These are phyloP conservation scores for Penicillium sclerotiorum DNA, from an alignment of 2,329 filamentous ascomycete species.

Conservation along the genomic window DNA sequence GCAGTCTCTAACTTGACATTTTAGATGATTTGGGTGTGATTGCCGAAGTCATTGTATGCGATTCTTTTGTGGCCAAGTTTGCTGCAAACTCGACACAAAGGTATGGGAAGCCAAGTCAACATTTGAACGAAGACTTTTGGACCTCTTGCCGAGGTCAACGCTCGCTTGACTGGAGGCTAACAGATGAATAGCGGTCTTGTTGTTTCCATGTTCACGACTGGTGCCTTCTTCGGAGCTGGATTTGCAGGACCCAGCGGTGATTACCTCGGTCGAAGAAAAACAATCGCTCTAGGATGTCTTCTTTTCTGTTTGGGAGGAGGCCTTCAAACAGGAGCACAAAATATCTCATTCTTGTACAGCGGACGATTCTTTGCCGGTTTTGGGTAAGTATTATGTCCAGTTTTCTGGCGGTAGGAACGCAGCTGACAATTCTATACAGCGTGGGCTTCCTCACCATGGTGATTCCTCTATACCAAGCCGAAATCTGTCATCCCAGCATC, in stretches of 20 bases:
- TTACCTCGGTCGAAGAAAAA: conserved; percentile 67
- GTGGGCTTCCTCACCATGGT: conserved; percentile 66
- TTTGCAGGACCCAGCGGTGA: conserved; percentile 67
- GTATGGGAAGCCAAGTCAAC: conserved; percentile 29
- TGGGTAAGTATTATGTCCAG: conserved; percentile 29
- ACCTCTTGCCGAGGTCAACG: too few relatives aligned
- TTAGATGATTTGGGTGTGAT: conserved; percentile 61
- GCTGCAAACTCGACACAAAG: conserved; percentile 31
- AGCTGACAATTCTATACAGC: conserved; percentile 31
- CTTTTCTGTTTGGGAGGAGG: conserved; percentile 73
- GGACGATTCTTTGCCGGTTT: conserved; percentile 69
- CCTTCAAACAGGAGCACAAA: conserved; percentile 70
- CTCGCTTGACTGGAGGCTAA: too few relatives aligned
- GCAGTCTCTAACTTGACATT: conserved; percentile 1
- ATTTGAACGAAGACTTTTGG: too few relatives aligned
- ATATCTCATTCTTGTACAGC: conserved; percentile 65
- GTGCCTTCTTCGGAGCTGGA: conserved; percentile 71
- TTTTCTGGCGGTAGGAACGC: not conserved
- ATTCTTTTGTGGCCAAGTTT: conserved; percentile 39
- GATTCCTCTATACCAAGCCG: conserved; percentile 74
- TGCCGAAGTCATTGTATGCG: conserved; percentile 56
- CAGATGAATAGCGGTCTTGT: conserved; percentile 60
- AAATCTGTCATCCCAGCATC: conserved; percentile 76
- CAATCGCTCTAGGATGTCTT: conserved; percentile 70
- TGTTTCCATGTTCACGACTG: conserved; percentile 75